A percentile compares a stretch with the other conserved stretches of the same genome.
These are phyloP conservation scores for Pyrus bretschneideri DNA, from an alignment of 306 rosid genomes.

Conservation along the genomic window DNA sequence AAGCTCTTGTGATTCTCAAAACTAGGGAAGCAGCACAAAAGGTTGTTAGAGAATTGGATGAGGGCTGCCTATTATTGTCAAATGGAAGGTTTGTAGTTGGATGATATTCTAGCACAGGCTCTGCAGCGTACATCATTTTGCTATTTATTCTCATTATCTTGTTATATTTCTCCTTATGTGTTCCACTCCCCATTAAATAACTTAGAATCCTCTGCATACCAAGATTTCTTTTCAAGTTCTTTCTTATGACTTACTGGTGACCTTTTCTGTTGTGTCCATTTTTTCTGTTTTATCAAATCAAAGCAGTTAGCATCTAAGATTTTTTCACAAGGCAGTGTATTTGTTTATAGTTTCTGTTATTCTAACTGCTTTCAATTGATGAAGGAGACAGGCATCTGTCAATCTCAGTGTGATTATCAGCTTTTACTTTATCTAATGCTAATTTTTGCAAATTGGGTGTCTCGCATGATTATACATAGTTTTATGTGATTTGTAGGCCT, in stretches of 20 bases:
- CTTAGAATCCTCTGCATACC: not conserved
- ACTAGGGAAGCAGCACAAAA: conserved; percentile 56
- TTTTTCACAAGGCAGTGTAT: not conserved
- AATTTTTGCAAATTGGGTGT: not conserved
- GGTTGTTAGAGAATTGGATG: conserved; percentile 44
- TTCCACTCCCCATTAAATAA: not conserved
- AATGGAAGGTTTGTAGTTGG: conserved; percentile 66
- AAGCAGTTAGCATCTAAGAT: not conserved
- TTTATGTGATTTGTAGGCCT: conserved; percentile 35
- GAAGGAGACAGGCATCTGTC: not conserved
- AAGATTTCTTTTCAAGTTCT: not conserved
- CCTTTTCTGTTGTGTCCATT: not conserved
- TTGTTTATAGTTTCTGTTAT: not conserved
- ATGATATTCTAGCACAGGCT: not conserved
- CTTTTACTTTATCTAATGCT: not conserved
- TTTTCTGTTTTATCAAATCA: not conserved
- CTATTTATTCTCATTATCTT: not conserved
- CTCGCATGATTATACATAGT: not conserved
- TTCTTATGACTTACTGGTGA: not conserved
- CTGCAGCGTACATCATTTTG: not conserved
- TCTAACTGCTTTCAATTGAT: not conserved
- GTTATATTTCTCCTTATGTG: not conserved
- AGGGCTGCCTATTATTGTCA: conserved; percentile 62
- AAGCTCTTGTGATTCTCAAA: conserved; percentile 69
- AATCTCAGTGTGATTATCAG: not conserved